Evolutionary conservation across 805 yeast species (phyloP), one percentile per base, ranked within the genome.

Genomic region (Candida hispaniensis): DNA sequence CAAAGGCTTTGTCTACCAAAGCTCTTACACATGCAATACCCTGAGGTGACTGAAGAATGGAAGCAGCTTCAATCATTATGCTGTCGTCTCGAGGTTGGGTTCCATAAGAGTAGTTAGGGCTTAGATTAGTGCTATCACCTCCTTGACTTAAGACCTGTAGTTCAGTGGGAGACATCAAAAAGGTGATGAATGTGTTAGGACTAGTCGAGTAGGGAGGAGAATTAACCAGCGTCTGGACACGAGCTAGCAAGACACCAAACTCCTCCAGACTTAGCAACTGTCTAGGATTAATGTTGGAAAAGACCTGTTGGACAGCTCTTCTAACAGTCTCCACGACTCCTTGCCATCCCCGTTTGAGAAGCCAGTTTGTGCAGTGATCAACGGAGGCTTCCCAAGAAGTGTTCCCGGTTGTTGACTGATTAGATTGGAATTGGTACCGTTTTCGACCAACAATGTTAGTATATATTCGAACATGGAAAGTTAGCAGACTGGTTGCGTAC

Each of bases 281-380:
- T 43, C 85, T 67, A 17, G 94, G 93, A 44, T 73, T 75, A 18
- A 80, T 59, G 7, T 63, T 65, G 6, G 61, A 67, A 51, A 85
- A 82, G 13, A 73, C 74, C 21, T 62, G 64, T 17, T 61, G 64
- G 2, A 88, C 86, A 4, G 69, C 56, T 1, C 53, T 47, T 46
- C 71, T 69, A 11, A 80, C 70, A 17, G 61, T 59, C 2, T 55
- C 50, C 46, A 73, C 71, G 16, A 82, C 71, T 13, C 65, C 55
- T 18, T 63, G 47, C 85, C 91, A 83, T 0, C 97, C 97, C 44
- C 75, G 71, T 53, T 88, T 85, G 34, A 88, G 62, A 27, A 88
- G 56, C 95, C 95, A 88, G 95, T 96, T 88, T 44, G 85, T 76
- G 43, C 83, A 69, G 1, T 93, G 36, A n/a, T 32, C 36, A 18